Evolutionary conservation across 2,329 filamentous ascomycete species (phyloP).

Genomic region (Trichoderma atroviride): DNA sequence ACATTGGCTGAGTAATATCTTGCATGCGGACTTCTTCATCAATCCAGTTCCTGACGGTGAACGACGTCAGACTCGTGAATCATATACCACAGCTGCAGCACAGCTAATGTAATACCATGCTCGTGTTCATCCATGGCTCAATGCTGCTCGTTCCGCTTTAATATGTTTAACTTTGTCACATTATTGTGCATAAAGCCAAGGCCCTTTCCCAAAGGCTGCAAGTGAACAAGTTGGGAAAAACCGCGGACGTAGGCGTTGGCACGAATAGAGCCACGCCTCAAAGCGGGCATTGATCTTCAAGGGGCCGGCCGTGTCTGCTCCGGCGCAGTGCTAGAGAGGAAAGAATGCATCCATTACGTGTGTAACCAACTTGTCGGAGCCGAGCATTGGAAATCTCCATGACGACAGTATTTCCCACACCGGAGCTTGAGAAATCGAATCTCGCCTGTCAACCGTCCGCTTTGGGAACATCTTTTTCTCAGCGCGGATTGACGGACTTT

Average conservation of each 20-base stretch:
- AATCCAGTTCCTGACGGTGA: not conserved
- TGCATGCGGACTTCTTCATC: not conserved
- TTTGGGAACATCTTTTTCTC: not conserved
- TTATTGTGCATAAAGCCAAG: not conserved
- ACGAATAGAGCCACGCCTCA: too few relatives aligned
- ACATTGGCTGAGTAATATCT: not conserved
- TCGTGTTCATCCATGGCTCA: not conserved
- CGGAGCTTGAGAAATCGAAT: not conserved
- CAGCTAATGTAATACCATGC: not conserved
- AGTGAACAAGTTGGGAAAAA: not conserved
- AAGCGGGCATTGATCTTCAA: not conserved
- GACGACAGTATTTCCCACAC: not conserved
- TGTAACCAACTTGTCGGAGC: not conserved
- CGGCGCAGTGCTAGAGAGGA: not conserved
- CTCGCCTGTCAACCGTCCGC: not conserved
- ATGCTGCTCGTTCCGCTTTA: too few relatives aligned
- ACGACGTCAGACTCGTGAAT: not conserved
- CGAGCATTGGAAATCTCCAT: not conserved
- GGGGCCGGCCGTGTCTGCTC: not conserved
- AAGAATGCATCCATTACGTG: constrained; percentile 1
- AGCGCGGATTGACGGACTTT: not conserved
- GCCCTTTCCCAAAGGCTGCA: not conserved
- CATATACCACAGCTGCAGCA: not conserved
- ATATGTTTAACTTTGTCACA: not conserved
- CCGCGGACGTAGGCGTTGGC: not conserved